phyloP scores from a whole-genome alignment of 495 filamentous ascomycete genomes.

The Parathielavia appendiculata region DNA sequence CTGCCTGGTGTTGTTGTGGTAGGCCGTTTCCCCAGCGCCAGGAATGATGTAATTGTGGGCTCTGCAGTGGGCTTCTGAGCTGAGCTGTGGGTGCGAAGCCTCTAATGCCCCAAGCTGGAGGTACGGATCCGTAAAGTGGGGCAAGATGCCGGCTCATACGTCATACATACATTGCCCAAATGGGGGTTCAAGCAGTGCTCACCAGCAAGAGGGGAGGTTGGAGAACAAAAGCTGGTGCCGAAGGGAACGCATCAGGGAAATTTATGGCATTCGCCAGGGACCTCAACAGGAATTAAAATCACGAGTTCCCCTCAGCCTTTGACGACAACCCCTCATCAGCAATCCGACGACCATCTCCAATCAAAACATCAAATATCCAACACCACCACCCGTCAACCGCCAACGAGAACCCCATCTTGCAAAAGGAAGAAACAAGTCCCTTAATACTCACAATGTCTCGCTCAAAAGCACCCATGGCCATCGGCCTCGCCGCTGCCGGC shows the following conservation, averaged over 20 bases:
- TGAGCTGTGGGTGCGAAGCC: too few relatives aligned
- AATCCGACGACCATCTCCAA: neutral
- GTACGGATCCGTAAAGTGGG: neutral
- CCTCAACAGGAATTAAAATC: neutral
- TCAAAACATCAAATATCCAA: neutral
- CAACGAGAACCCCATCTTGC: neutral
- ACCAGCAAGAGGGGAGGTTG: neutral
- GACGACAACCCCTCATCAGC: neutral
- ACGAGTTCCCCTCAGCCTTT: neutral
- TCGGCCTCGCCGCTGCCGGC: constrained; percentile 60
- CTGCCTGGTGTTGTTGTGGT: too few relatives aligned
- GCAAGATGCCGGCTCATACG: neutral
- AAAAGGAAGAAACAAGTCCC: constrained; percentile 3
- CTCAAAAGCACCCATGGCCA: constrained; percentile 49
- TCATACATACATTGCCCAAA: constrained; percentile 8
- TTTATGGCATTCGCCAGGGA: neutral
- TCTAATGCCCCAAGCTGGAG: neutral
- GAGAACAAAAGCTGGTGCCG: neutral
- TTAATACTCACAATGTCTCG: constrained; percentile 44
- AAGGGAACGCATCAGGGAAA: neutral
- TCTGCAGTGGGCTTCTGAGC: too few relatives aligned
- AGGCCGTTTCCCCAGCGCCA: neutral
- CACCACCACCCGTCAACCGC: too few relatives aligned
- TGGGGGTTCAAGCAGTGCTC: neutral
- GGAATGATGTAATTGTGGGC: too few relatives aligned